These are phyloP conservation scores for Aureobasidium leucospermi DNA, from an alignment of 2,329 filamentous ascomycete genomes.

Conservation along the genomic window DNA sequence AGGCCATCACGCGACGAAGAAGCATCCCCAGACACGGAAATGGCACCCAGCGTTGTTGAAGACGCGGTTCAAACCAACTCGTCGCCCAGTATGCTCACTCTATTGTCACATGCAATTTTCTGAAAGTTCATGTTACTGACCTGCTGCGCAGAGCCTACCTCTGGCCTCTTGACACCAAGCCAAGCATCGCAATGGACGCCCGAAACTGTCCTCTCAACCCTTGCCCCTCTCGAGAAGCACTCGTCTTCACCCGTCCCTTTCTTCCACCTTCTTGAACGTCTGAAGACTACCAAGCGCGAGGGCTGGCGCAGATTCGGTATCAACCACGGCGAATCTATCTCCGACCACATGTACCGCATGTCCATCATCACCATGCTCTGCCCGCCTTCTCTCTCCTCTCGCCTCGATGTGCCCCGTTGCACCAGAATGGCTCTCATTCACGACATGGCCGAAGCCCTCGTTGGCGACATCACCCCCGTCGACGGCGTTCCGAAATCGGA, in stretches of 20 bases:
- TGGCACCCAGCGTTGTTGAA: slow-evolving; percentile 22
- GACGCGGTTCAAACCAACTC: slow-evolving; percentile 37
- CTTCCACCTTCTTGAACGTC: slow-evolving; percentile 86
- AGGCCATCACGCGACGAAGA: too few relatives aligned
- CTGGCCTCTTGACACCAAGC: slow-evolving; percentile 27
- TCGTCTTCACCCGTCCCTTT: slow-evolving; percentile 75
- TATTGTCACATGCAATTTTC: slow-evolving; percentile 2
- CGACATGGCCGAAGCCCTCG: slow-evolving; percentile 93
- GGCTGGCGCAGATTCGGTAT: slow-evolving; percentile 91
- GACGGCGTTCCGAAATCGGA: slow-evolving; percentile 79
- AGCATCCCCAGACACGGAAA: background rate
- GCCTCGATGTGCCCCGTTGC: slow-evolving; percentile 73
- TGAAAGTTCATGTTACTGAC: background rate
- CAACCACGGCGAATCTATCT: slow-evolving; percentile 71
- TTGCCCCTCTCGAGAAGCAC: slow-evolving; percentile 50
- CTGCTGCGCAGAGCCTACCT: slow-evolving; percentile 24
- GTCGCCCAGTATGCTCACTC: slow-evolving; percentile 25
- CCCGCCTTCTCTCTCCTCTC: slow-evolving; percentile 62
- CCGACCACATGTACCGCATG: slow-evolving; percentile 99
- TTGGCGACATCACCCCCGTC: slow-evolving; percentile 93
- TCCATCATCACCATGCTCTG: slow-evolving; percentile 90
- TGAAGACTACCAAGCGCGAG: slow-evolving; percentile 95
- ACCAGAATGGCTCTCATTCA: slow-evolving; percentile 94
- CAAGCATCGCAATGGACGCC: slow-evolving; percentile 35
- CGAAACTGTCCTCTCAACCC: slow-evolving; percentile 51